A percentile compares a stretch with the other conserved stretches of the same genome.
phyloP scores from a whole-genome alignment of 2,329 filamentous ascomycete species.

The Acephala macrosclerotiorum region DNA sequence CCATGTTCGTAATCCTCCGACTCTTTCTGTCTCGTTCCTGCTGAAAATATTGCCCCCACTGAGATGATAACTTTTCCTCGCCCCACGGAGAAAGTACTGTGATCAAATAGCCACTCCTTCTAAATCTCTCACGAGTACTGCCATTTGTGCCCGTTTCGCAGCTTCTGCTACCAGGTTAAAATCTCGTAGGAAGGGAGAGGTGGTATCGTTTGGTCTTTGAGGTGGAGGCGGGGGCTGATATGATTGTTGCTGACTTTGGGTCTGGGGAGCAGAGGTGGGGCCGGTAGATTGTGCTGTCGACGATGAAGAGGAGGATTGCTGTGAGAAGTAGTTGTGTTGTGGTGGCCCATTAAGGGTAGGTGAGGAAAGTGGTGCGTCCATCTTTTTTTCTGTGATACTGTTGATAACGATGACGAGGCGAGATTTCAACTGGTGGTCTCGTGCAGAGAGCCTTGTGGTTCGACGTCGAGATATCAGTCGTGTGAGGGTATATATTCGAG shows the following conservation, averaged over 20 bases:
- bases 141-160: conserved; percentile 91
- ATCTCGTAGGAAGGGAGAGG: conserved; percentile 74
- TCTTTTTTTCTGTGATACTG: conserved; percentile 35
- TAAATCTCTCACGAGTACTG: conserved; percentile 85
- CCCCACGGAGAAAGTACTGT: not conserved
- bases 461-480: conserved; percentile 10
- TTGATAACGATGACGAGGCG: not conserved
- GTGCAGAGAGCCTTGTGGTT: conserved; percentile 10
- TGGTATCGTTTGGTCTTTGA: conserved; percentile 55
- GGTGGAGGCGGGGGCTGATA: conserved; percentile 30
- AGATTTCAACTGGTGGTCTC: conserved; percentile 43
- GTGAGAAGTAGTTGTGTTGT: conserved; percentile 37
- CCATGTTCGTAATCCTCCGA: not conserved
- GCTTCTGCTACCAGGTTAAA: conserved; percentile 90
- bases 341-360: conserved; percentile 34
- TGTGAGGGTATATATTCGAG: conserved; percentile 12
- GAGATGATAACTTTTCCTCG: not conserved
- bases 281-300: conserved; percentile 28
- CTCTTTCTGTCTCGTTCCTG: not conserved
- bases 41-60: not conserved
- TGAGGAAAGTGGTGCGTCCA: conserved; percentile 48
- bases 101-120: conserved; percentile 54
- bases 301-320: conserved; percentile 36
- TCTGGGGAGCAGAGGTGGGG: conserved; percentile 34
- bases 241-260: conserved; percentile 22